A percentile compares a stretch with the other conserved stretches of the same genome.
These are phyloP conservation scores for Thozetella sp. DNA, from an alignment of 495 filamentous ascomycete species.

Conservation along the genomic window DNA sequence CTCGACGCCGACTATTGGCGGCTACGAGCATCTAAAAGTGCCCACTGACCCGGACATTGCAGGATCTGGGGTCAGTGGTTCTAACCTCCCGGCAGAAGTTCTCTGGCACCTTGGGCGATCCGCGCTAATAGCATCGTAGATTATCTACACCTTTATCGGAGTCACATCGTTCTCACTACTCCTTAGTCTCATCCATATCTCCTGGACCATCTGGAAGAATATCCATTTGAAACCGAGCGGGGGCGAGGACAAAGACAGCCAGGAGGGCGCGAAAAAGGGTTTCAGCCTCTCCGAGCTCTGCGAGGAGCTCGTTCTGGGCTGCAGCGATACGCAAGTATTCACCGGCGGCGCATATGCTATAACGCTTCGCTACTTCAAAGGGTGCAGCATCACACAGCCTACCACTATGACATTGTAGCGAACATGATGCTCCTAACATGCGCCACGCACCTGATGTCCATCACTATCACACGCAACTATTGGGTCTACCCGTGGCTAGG, in stretches of 20 bases:
- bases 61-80: slow-evolving; percentile 8
- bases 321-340: slow-evolving; percentile 39
- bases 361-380: slow-evolving; percentile 29
- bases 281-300: slow-evolving; percentile 25
- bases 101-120: too few relatives aligned
- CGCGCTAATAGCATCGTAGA: slow-evolving; percentile 9
- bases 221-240: not conserved
- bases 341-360: slow-evolving; percentile 35
- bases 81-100: not conserved
- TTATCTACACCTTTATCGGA: slow-evolving; percentile 26
- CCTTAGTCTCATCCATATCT: slow-evolving; percentile 14
- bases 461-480: slow-evolving; percentile 32
- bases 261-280: slow-evolving; percentile 1
- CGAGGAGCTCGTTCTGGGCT: slow-evolving; percentile 31
- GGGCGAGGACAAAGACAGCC: slow-evolving; percentile 11
- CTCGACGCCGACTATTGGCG: slow-evolving; percentile 3
- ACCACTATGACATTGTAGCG: slow-evolving; percentile 39
- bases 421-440: slow-evolving; percentile 39
- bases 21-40: not conserved
- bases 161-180: slow-evolving; percentile 22
- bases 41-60: slow-evolving; percentile 11
- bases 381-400: slow-evolving; percentile 35
- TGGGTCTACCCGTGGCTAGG: slow-evolving; percentile 27
- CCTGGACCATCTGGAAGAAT: slow-evolving; percentile 13
- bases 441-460: slow-evolving; percentile 34